phyloP scores from a whole-genome alignment of 2,329 filamentous ascomycete genomes.

The Aspergillus intermedius region DNA sequence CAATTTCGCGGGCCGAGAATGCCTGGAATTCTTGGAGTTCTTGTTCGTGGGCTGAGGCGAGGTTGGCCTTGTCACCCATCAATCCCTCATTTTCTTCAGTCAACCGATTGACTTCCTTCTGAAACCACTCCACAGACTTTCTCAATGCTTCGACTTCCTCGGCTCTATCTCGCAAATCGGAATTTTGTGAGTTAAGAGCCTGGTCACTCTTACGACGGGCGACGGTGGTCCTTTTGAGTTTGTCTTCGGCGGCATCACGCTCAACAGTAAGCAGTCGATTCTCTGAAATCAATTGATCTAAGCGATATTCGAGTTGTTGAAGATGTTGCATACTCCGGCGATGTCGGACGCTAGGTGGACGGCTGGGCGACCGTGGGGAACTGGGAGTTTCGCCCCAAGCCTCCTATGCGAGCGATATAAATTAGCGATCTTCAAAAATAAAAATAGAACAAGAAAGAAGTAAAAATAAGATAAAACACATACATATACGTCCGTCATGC shows the following conservation, averaged over 20 bases:
- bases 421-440: slow-evolving; percentile 20
- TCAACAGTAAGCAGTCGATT: slow-evolving; percentile 74
- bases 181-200: slow-evolving; percentile 58
- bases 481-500: slow-evolving; percentile 92
- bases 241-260: slow-evolving; percentile 62
- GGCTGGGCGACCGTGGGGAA: slow-evolving; percentile 85
- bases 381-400: slow-evolving; percentile 79
- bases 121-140: slow-evolving; percentile 70
- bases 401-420: slow-evolving; percentile 55
- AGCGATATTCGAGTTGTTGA: slow-evolving; percentile 72
- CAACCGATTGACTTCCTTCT: slow-evolving; percentile 72
- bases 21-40: slow-evolving; percentile 60
- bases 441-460: slow-evolving; percentile 10
- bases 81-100: slow-evolving; percentile 78
- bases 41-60: slow-evolving; percentile 68
- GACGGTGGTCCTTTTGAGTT: slow-evolving; percentile 50
- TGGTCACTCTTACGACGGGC: slow-evolving; percentile 51
- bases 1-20: slow-evolving; percentile 61
- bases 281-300: slow-evolving; percentile 79
- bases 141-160: slow-evolving; percentile 77
- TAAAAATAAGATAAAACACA: slow-evolving; percentile 42
- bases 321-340: slow-evolving; percentile 96
- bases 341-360: slow-evolving; percentile 91
- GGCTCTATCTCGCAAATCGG: slow-evolving; percentile 72
- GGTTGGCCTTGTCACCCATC: slow-evolving; percentile 66